A percentile compares a stretch with the other conserved stretches of the same genome.
Conservation (phyloP, 1,139 yeast genomes). For the Kodamaea sp. region DNA sequence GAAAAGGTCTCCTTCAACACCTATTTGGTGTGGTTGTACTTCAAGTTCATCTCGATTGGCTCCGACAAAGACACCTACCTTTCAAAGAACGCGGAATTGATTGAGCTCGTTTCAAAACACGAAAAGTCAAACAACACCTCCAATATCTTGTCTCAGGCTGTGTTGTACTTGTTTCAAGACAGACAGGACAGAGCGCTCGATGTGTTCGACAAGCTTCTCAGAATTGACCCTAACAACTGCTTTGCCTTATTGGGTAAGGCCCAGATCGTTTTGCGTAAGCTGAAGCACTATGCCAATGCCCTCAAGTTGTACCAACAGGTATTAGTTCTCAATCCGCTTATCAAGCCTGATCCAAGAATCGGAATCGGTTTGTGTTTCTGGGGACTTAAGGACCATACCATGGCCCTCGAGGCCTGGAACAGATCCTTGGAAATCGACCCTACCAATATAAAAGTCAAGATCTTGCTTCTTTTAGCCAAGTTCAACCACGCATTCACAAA, state of each 20-base stretch:
- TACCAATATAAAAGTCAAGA: conserved; percentile 58
- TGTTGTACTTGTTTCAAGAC: conserved; percentile 46
- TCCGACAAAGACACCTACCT: conserved; percentile 27
- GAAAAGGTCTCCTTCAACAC: conserved; percentile 60
- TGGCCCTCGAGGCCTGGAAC: conserved; percentile 84
- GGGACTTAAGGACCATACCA: conserved; percentile 74
- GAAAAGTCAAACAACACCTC: conserved; percentile 24
- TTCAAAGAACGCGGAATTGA: conserved; percentile 24
- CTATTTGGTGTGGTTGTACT: conserved; percentile 73
- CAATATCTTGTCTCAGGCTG: conserved; percentile 63
- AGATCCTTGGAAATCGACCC: conserved; percentile 72
- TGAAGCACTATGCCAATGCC: conserved; percentile 69
- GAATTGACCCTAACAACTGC: conserved; percentile 56
- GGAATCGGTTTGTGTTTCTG: conserved; percentile 96
- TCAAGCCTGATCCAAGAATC: conserved; percentile 89
- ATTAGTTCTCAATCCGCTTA: conserved; percentile 69
- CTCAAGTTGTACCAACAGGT: conserved; percentile 83
- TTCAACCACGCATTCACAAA: conserved; percentile 64
- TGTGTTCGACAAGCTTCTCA: conserved; percentile 56
- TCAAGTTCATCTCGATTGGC: conserved; percentile 36
- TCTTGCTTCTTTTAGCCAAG: conserved; percentile 66
- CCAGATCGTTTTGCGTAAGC: conserved; percentile 67
- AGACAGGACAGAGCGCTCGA: conserved; percentile 68
- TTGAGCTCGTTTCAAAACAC: conserved; percentile 18
- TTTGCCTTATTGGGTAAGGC: conserved; percentile 87